Evolutionary conservation across 1,139 yeast genomes (phyloP).

Genomic region (Hansenula sp.): DNA sequence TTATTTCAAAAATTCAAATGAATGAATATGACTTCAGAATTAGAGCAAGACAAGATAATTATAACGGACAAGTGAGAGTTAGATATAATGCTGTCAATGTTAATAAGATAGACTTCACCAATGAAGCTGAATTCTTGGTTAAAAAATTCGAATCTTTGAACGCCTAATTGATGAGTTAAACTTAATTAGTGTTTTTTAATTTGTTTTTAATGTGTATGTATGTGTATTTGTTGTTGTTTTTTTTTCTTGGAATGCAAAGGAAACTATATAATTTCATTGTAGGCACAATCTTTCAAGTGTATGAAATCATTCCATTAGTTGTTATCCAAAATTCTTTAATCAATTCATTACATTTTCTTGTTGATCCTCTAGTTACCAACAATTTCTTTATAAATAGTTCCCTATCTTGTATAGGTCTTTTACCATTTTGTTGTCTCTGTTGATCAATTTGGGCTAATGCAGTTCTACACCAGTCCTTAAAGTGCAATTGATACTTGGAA

Average conservation of each 20-base stretch:
- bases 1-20: slow-evolving; percentile 53
- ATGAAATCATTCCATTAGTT: slow-evolving; percentile 30
- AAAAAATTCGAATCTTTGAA: slow-evolving; percentile 40
- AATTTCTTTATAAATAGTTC: slow-evolving; percentile 47
- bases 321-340: slow-evolving; percentile 63
- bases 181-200: background rate
- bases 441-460: slow-evolving; percentile 29
- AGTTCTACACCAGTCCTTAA: slow-evolving; percentile 42
- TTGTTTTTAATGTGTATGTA: slow-evolving; percentile 5
- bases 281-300: slow-evolving; percentile 54
- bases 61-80: slow-evolving; percentile 72
- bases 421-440: slow-evolving; percentile 22
- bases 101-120: slow-evolving; percentile 50
- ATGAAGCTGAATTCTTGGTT: slow-evolving; percentile 59
- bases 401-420: slow-evolving; percentile 17
- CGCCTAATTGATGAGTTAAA: slow-evolving; percentile 18
- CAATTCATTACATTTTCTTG: slow-evolving; percentile 48
- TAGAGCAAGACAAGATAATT: slow-evolving; percentile 79
- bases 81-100: slow-evolving; percentile 65
- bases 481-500: slow-evolving; percentile 44
- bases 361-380: slow-evolving; percentile 57
- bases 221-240: slow-evolving; percentile 29
- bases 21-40: slow-evolving; percentile 70
- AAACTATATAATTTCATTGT: too few species aligned
- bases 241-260: slow-evolving; percentile 22